Evolutionary conservation across 2,329 filamentous ascomycete species (phyloP).

Genomic region (Botrytis cinerea): DNA sequence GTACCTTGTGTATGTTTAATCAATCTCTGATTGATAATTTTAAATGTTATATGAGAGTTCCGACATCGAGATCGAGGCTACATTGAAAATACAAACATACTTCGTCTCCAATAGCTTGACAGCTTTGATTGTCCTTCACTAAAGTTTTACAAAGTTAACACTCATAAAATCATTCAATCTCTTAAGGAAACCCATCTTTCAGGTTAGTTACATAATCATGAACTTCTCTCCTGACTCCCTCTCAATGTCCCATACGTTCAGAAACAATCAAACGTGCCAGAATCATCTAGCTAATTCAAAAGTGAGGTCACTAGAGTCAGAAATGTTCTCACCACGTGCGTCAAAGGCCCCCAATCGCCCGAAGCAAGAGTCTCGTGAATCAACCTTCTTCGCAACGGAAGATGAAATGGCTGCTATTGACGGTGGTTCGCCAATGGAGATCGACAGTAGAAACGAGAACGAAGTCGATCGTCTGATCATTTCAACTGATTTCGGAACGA

Average conservation of each 20-base stretch:
- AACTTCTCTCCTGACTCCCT: not conserved
- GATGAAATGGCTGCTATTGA: not conserved
- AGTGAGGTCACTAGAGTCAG: not conserved
- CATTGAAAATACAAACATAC: not conserved
- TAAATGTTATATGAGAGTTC: not conserved
- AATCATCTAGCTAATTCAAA: not conserved
- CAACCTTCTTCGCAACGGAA: not conserved
- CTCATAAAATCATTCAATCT: not conserved
- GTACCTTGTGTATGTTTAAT: not conserved
- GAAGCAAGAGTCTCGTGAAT: slow-evolving; percentile 4
- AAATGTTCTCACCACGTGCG: not conserved
- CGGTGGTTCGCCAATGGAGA: not conserved
- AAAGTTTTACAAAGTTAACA: not conserved
- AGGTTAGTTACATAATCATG: not conserved
- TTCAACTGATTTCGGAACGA: slow-evolving; percentile 30
- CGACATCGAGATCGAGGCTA: not conserved
- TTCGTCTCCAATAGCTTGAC: not conserved
- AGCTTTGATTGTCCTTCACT: slow-evolving; percentile 1
- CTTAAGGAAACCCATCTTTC: not conserved
- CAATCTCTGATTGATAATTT: not conserved
- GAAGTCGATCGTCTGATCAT: slow-evolving; percentile 24
- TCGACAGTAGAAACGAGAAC: slow-evolving; percentile 10
- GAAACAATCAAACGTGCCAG: not conserved
- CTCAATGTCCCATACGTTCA: not conserved
- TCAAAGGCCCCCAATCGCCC: not conserved